phyloP scores from a whole-genome alignment of 2,329 filamentous ascomycete genomes.

The Claviceps lovelessii region DNA sequence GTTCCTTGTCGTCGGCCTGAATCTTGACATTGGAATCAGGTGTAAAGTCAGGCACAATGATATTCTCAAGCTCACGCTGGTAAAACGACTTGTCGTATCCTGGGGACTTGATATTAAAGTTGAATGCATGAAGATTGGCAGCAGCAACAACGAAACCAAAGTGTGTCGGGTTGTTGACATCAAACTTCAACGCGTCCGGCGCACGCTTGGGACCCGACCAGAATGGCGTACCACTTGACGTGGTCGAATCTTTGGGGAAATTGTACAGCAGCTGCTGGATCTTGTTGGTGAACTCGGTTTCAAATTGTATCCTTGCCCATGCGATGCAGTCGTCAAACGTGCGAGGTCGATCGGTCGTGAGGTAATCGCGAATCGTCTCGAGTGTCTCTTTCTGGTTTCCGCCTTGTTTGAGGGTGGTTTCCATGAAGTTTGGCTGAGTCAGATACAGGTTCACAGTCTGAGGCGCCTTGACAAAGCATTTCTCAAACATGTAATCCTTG shows the following conservation, averaged over 20 bases:
- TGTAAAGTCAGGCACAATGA: conserved; percentile 90
- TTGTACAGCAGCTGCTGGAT: conserved; percentile 93
- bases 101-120: conserved; percentile 90
- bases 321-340: conserved; percentile 93
- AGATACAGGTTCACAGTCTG: conserved; percentile 92
- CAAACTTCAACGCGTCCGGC: conserved; percentile 80
- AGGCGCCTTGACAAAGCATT: conserved; percentile 81
- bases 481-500: conserved; percentile 80
- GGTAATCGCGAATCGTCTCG: conserved; percentile 76
- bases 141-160: conserved; percentile 76
- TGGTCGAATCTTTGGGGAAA: conserved; percentile 87
- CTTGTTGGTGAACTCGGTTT: conserved; percentile 92
- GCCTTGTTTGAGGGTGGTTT: conserved; percentile 74
- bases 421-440: conserved; percentile 79
- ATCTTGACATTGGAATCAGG: conserved; percentile 90
- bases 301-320: conserved; percentile 87
- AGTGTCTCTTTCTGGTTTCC: conserved; percentile 90
- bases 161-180: conserved; percentile 71
- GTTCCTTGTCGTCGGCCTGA: conserved; percentile 88
- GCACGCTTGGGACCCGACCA: conserved; percentile 98
- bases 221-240: conserved; percentile 79
- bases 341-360: conserved; percentile 81
- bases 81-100: conserved; percentile 55
- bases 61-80: conserved; percentile 66
- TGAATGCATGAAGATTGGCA: conserved; percentile 90